phyloP scores from a whole-genome alignment of 305 asterid species.

The Fraxinus sp. region DNA sequence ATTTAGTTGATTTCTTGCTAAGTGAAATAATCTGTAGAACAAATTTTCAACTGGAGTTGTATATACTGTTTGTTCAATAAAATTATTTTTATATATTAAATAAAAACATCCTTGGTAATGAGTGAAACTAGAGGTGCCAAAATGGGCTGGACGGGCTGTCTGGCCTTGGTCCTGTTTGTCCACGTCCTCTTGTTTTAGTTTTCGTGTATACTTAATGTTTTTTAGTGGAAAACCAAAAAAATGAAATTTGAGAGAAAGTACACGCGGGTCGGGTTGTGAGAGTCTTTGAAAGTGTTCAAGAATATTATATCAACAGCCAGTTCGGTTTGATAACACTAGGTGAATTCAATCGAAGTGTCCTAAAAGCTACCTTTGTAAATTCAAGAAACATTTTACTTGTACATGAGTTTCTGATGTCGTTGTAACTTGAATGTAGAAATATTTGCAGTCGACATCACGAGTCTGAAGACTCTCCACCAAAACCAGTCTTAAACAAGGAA shows the following conservation, averaged over 20 bases:
- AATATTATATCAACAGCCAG: not conserved
- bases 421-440: not conserved
- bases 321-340: not conserved
- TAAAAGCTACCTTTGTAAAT: not conserved
- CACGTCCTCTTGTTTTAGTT: not conserved
- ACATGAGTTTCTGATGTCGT: not conserved
- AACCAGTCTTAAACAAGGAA: not conserved
- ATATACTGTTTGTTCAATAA: slow-evolving; percentile 28
- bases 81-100: not conserved
- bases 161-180: not conserved
- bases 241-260: not conserved
- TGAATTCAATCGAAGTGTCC: not conserved
- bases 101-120: not conserved
- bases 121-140: not conserved
- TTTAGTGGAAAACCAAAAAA: not conserved
- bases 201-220: not conserved
- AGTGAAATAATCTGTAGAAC: slow-evolving; percentile 28
- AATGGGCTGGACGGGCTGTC: not conserved
- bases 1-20: slow-evolving; percentile 27
- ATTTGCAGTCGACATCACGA: not conserved
- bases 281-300: not conserved
- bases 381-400: not conserved
- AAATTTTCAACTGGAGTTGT: slow-evolving; percentile 27
- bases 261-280: not conserved
- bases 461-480: not conserved